Evolutionary conservation across 202 grass and related monocot species (phyloP), one percentile per base, ranked within the genome.

Genomic region (Zizania palustris): DNA sequence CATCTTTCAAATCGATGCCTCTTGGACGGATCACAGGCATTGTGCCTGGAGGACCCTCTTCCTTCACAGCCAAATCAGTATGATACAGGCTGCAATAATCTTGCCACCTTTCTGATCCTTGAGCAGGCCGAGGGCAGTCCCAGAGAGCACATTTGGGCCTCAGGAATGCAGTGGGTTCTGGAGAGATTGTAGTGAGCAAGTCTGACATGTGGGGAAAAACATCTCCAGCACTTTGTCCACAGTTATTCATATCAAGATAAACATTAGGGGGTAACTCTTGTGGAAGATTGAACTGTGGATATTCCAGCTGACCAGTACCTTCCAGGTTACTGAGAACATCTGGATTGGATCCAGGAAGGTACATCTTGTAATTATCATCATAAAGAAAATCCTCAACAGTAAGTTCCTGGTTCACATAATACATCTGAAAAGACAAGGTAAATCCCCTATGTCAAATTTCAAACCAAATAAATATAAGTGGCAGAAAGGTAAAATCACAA

Each of bases 81-180:
- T 99, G 96, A 54, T 96, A 99, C 42, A 79, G 81, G 62, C 92
- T 99, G 73, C 96, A 99, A 80, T 96, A 99, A 60, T 96, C 90
- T 76, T 87, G 85, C 80, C 87, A 99, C 82, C 83, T 89, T 82
- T 95, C 89, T 21, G 83, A 95, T 54, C 89, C 96, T 22, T 87
- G 90, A 64, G 90, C 81, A 50, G 92, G 92, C 46, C 96, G 75
- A 70, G 91, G 91, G 81, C 96, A 99, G 81, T 99, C 96, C 96
- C 92, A 99, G 14, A 99, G 87, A 68, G 92, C 91, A 5, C 96
- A 99, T 76, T 99, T 99, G 54, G 90, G 96, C 75, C 84, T 84
- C 65, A 96, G 78, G 54, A 99, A 99, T 49, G 96, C 90, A 75
- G 85, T 80, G 51, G 96, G 90, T 80, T 83, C 80, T 60, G 89